Conservation (phyloP, 352 stramenopile genomes). For the Phytophthora ohioensis region DNA sequence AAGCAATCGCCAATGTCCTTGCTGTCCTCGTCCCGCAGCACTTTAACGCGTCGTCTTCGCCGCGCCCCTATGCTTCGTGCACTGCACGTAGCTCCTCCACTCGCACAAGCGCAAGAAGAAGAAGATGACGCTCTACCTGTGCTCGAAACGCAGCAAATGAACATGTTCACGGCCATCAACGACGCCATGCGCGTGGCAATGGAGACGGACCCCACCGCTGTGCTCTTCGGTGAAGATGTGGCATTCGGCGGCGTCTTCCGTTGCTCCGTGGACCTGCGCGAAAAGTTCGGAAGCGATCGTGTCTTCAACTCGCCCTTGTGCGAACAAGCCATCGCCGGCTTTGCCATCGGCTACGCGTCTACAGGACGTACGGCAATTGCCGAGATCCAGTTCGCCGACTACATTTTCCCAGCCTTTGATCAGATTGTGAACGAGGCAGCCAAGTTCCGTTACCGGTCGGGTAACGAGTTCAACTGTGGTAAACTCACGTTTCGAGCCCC, state of each 20-base stretch:
- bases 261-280: slow-evolving; percentile 94
- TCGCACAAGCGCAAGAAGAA: slow-evolving; percentile 30
- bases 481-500: slow-evolving; percentile 96
- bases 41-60: slow-evolving; percentile 9
- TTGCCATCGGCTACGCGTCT: slow-evolving; percentile 97
- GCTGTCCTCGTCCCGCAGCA: slow-evolving; percentile 5
- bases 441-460: slow-evolving; percentile 98
- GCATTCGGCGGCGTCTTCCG: slow-evolving; percentile 99
- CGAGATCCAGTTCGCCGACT: slow-evolving; percentile 98
- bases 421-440: slow-evolving; percentile 98
- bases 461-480: slow-evolving; percentile 98
- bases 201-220: slow-evolving; percentile 88
- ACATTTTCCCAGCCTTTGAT: slow-evolving; percentile 98
- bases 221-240: slow-evolving; percentile 99
- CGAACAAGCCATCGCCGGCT: slow-evolving; percentile 95
- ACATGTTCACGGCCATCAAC: slow-evolving; percentile 94
- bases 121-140: slow-evolving; percentile 31
- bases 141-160: slow-evolving; percentile 85
- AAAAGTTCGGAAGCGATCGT: slow-evolving; percentile 94
- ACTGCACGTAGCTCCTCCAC: slow-evolving; percentile 16
- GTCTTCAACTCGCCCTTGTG: slow-evolving; percentile 98
- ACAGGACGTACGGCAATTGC: slow-evolving; percentile 97
- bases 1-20: slow-evolving; percentile 27
- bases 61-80: slow-evolving; percentile 1
- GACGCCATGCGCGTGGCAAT: slow-evolving; percentile 91